Evolutionary conservation across 345 rosid genomes (phyloP), one percentile per base, ranked within the genome.

Genomic region (Heritiera fomes): DNA sequence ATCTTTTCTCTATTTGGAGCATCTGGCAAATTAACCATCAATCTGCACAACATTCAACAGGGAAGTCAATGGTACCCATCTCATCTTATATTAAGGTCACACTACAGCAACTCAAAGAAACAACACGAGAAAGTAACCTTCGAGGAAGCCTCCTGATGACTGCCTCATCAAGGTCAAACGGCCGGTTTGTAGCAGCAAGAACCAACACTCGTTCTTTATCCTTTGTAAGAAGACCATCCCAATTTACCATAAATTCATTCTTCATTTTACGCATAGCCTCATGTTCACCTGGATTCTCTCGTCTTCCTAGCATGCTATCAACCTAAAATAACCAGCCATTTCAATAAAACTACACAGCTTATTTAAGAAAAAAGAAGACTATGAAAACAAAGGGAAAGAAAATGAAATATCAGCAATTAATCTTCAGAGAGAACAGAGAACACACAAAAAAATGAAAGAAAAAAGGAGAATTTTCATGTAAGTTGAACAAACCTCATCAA

Each of bases 221-320:
- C 83, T 96, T 96, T 40, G 98, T 96, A 50, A 98, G 91, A 32
- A 96, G 85, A 72, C 99, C 99, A 71, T 96, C 99, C 99, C 99
- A 96, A 76, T 96, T 96, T 58, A 96, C 93, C 98, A 96, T 96
- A 73, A 97, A 97, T 78, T 97, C 99, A 66, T 97, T 97, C 88
- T 97, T 97, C 99, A 97, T 97, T 88, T 97, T 97, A 41, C 99
- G 94, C 98, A 97, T 97, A n/a, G 99, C 98, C 85, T 97, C 99
- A 62, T 97, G 98, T 83, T 97, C 99, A 71, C 99, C 99, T 40
- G 98, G 98, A 87, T 91, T 97, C 85, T 97, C 99, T 63, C 98
- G 93, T 82, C 99, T 93, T 77, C 98, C 98, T 77, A 97, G 84
- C 98, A 97, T 92, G 84, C 99, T 97, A 85, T 96, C 99, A 80